Percentiles rank a stretch among this genome's conserved stretches.
Evolutionary conservation across 768 basidiomycete species (phyloP).

Genomic region (Ramaria sp.): DNA sequence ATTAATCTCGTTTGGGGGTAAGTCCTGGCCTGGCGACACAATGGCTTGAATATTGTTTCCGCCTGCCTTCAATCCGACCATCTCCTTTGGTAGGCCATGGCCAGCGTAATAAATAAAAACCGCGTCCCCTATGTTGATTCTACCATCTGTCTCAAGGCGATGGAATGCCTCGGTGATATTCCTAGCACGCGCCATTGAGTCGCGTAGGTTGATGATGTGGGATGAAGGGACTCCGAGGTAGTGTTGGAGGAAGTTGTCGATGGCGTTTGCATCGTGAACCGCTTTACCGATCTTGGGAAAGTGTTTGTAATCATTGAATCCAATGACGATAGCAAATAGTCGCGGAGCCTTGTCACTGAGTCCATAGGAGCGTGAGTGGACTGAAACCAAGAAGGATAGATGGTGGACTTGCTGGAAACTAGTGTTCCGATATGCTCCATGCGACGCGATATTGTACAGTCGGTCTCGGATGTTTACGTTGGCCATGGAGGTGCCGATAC

Average conservation of each 20-base stretch:
- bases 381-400: no score
- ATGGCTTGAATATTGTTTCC: no score
- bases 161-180: slow-evolving; percentile 24
- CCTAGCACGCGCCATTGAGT: slow-evolving; percentile 25
- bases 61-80: slow-evolving; percentile 9
- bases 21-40: no score
- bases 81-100: slow-evolving; percentile 22
- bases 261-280: slow-evolving; percentile 28
- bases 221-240: slow-evolving; percentile 21
- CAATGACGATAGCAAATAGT: slow-evolving; percentile 32
- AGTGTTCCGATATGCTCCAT: no score
- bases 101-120: slow-evolving; percentile 35
- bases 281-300: slow-evolving; percentile 22
- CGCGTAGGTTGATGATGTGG: slow-evolving; percentile 27
- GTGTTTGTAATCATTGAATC: slow-evolving; percentile 28
- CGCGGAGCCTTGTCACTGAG: no score
- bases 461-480: no score
- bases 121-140: slow-evolving; percentile 15
- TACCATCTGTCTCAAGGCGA: slow-evolving; percentile 11
- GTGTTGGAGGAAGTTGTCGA: slow-evolving; percentile 23
- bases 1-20: slow-evolving; percentile 11
- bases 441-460: no score
- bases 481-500: no score
- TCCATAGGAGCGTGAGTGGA: no score
- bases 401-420: no score